Evolutionary conservation across 1,284 basidiomycete species (phyloP), one percentile per base, ranked within the genome.

Genomic region (Lentinula novae-zelandiae): DNA sequence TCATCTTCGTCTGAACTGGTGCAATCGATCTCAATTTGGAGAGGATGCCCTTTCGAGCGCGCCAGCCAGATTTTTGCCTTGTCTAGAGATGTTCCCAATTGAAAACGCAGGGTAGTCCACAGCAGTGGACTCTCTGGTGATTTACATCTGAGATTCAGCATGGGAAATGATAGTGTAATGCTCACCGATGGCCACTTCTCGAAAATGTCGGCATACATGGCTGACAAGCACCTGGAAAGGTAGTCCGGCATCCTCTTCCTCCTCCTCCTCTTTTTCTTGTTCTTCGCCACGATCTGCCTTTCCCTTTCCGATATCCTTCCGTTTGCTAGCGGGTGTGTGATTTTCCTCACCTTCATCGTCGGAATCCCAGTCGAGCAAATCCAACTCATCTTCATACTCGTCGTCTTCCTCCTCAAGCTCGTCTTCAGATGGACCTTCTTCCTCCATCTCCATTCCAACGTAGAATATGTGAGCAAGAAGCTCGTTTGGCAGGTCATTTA

Each of bases 401-500:
- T 68, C 68, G 7, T 75, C 72, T 6, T 65, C 65, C 9, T 66
- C 67, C 10, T 68, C 68, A 5, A 74, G 67, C 13, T 71, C 70
- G 0, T 70, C 72, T 17, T 60, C 58, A 12, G 27, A 15, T n/a
- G 33, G 51, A 54, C 20, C n/a, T 40, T 71, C 69, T 8, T 73
- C 69, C 27, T 76, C 72, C 62, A 76, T 72, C 51, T 68, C 20
- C 56, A 74, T 73, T 10, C 85, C 85, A 15, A 83, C 66, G 20
- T 73, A 68, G 67, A 87, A 88, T 49, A 88, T 84, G 62, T 84
- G 75, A 0, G 78, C 77, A 22, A 87, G 76, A 5, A 87, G 72
- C 67, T 87, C 85, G 17, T 80, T 75, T 3, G 85, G 85, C 5
- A 87, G 76, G 31, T 75, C 71, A 63, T 86, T 82, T 57, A 87